A percentile compares a stretch with the other conserved stretches of the same genome.
Evolutionary conservation across 805 yeast species (phyloP).

Genomic region (Isabelozyma rhagii): DNA sequence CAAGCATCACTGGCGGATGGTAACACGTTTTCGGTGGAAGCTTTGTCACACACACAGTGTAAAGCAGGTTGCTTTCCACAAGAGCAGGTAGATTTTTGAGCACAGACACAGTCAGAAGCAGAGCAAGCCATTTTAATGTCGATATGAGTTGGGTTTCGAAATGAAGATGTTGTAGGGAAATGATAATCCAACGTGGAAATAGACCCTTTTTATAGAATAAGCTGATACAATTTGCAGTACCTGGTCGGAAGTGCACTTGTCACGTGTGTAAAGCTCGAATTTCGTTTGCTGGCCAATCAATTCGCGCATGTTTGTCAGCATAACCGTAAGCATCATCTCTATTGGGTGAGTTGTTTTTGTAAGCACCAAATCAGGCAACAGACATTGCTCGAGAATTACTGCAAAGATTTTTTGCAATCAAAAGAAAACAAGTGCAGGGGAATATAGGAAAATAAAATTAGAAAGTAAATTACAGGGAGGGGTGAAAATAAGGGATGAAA

Average conservation of each 20-base stretch:
- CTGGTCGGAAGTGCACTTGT: not conserved
- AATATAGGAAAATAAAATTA: no score
- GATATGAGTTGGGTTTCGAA: not conserved
- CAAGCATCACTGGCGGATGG: constrained; percentile 45
- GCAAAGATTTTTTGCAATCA: not conserved
- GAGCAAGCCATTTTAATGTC: constrained; percentile 25
- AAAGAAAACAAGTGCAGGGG: not conserved
- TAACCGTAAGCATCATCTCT: not conserved
- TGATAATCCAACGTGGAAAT: not conserved
- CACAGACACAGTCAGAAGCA: constrained; percentile 52
- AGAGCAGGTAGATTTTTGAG: constrained; percentile 60
- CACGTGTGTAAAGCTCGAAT: not conserved
- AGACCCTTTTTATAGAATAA: not conserved
- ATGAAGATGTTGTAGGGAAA: not conserved
- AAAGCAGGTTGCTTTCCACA: constrained; percentile 61
- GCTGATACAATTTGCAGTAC: not conserved
- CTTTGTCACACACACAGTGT: constrained; percentile 52
- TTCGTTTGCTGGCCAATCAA: constrained; percentile 6
- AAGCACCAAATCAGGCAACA: not conserved
- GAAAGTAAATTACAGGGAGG: not conserved
- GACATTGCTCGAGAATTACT: not conserved
- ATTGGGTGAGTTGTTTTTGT: not conserved
- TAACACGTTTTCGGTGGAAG: constrained; percentile 48
- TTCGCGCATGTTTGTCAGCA: constrained; percentile 8
- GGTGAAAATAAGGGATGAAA: not conserved